Base-by-base conservation (phyloP, 768 basidiomycete species). In the Russula emetica region DNA sequence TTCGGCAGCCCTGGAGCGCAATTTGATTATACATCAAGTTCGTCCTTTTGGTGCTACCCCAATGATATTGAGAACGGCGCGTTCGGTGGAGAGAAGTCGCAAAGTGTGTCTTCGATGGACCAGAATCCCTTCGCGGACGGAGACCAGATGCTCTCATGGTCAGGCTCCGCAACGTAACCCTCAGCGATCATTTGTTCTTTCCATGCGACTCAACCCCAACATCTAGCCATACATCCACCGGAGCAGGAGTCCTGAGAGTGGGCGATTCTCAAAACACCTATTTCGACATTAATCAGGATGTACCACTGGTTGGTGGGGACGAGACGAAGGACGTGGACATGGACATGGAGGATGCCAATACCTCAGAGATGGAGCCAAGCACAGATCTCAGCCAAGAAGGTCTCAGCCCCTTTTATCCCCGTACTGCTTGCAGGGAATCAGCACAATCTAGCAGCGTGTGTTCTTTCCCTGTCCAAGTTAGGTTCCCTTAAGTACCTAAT, bases 11-110 rank as follows among this genome's bases (percentile, higher is more conserved):
- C 50, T 11, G 40, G 10, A 7, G 2, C 50, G 18, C 26, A 6
- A 16, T 56, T 57, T 50, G 55, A 62, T 20, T 57, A 56, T 24
- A 30, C n/a, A 18, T 49, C 22, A 7, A 62, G 2, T 3, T 55
- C 55, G 20, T 28, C 28, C 22, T 10, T 9, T 18, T 18, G 16
- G 14, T 40, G 8, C 32, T 5, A 9, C 20, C 16, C 38, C 6
- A 3, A 22, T n/a, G 38, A 50, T 1, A 16, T 26, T 42, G 47
- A 0, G 6, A 47, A 22, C 20, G 5, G 18, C 20, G 3, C 45
- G 20, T 24, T 5, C 34, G 1, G 47, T 24, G 13, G 32, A 1
- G 54, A 50, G 20, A n/a, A 20, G 18, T 11, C 24, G 53, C 28
- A 10, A 18, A 8, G 20, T 34, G 26, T 10, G 16, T 52, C 62